Base-by-base conservation (phyloP, 2,329 filamentous ascomycete genomes). In the Cryoendolithus antarcticus region DNA sequence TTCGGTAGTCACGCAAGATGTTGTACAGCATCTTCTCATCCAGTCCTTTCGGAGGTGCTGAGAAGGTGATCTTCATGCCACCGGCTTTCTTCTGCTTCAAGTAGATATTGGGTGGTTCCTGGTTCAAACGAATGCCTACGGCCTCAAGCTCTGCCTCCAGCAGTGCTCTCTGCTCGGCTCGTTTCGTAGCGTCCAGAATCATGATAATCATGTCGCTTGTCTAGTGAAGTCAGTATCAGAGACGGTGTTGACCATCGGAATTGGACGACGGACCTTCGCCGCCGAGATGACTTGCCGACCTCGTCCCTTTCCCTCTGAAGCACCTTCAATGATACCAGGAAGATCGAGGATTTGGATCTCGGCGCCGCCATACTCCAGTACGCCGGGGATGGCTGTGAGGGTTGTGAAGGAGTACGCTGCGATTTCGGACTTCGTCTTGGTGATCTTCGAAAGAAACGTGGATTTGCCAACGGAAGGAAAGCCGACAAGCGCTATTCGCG, bases 21-120 rank as follows among this genome's bases (percentile, higher is more conserved):
- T 94, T 95, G 71, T 81, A 93, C 43, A 98, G 72, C 84, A 98
- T 94, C 67, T 93, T 95, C 62, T 98, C 89, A 62, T 98, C 91
- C 42, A 98, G 70, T 44, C 82, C 67, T 62, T 96, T 96, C 3
- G 91, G 89, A 2, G 91, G 82, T 4, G 77, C 66, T 55, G 86
- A 80, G 65, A 98, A 98, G 10, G 84, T 96, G 58, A 98, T 95
- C 64, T 98, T 98, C 85, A 98, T 91, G 44, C 93, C 91, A 41
- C 91, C 91, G 0, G 89, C 86, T 58, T 91, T 94, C 64, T 98
- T 98, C 19, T 71, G 71, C 63, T 98, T 98, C 42, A 98, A 75
- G 59, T 96, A 96, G 62, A 98, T 96, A 61, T 98, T 98, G 78
- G 91, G 91, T 42, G 89, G 86, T 46, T 93, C 81, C 48, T 84